Evolutionary conservation across 306 rosid species (phyloP).

Genomic region (Gillenia trifoliata): DNA sequence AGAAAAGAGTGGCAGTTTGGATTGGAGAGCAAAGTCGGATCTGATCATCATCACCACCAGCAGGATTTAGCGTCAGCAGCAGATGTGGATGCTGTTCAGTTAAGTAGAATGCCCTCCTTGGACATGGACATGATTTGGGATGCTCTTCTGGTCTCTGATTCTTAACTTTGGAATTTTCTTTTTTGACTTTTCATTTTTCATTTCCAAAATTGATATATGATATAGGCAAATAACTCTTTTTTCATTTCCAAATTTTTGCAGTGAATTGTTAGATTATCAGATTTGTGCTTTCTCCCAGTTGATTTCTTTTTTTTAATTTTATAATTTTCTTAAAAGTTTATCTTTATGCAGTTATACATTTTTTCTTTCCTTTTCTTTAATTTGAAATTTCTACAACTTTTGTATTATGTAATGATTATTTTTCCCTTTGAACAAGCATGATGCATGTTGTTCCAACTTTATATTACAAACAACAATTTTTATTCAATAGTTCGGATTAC

Average conservation of each 20-base stretch:
- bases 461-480: background rate
- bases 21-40: slow-evolving; percentile 22
- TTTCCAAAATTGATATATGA: background rate
- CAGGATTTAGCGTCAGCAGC: slow-evolving; percentile 33
- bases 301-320: background rate
- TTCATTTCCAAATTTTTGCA: background rate
- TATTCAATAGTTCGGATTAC: too few species aligned
- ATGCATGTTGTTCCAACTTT: background rate
- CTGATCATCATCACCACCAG: slow-evolving; percentile 19
- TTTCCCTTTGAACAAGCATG: background rate
- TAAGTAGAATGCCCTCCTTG: slow-evolving; percentile 92
- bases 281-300: background rate
- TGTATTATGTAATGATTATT: background rate
- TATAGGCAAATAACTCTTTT: background rate
- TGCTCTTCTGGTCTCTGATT: slow-evolving; percentile 70
- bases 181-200: background rate
- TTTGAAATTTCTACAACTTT: background rate
- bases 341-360: background rate
- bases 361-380: background rate
- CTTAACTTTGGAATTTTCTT: slow-evolving; percentile 16
- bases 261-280: background rate
- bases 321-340: background rate
- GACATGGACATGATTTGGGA: slow-evolving; percentile 96
- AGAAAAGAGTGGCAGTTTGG: slow-evolving; percentile 36
- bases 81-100: slow-evolving; percentile 65